These are phyloP conservation scores for Pyrenula aspistea DNA, from an alignment of 495 filamentous ascomycete genomes.

Conservation along the genomic window DNA sequence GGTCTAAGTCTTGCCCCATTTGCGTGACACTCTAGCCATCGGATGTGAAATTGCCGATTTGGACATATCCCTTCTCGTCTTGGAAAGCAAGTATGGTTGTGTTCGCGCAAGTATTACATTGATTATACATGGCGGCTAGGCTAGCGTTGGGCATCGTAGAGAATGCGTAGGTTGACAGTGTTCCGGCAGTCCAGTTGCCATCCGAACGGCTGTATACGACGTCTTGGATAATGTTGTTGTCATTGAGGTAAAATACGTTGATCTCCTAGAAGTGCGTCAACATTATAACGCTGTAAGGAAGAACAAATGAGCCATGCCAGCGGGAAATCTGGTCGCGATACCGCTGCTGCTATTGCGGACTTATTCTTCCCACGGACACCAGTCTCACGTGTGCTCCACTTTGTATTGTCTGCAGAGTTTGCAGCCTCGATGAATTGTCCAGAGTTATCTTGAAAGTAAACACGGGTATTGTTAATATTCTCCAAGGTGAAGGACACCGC, in stretches of 20 bases:
- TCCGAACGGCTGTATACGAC: slow-evolving; percentile 6
- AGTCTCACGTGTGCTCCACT: slow-evolving; percentile 6
- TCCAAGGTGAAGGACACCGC: slow-evolving; percentile 9
- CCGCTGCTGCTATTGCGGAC: slow-evolving; percentile 13
- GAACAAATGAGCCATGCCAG: slow-evolving; percentile 2
- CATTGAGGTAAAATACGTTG: slow-evolving; percentile 13
- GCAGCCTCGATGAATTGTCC: slow-evolving; percentile 13
- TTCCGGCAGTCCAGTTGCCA: slow-evolving; percentile 6
- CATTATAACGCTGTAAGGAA: neutral
- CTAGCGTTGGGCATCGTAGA: slow-evolving; percentile 8
- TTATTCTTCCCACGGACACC: slow-evolving; percentile 9
- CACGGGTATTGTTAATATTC: slow-evolving; percentile 8
- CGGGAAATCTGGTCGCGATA: slow-evolving; percentile 9
- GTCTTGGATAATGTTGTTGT: slow-evolving; percentile 12
- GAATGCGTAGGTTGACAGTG: slow-evolving; percentile 7
- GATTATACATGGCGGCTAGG: slow-evolving; percentile 13
- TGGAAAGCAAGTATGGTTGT: slow-evolving; percentile 12
- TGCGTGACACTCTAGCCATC: slow-evolving; percentile 11
- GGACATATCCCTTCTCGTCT: slow-evolving; percentile 11
- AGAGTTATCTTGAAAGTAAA: slow-evolving; percentile 12
- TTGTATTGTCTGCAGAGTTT: slow-evolving; percentile 3
- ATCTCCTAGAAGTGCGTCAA: slow-evolving; percentile 6
- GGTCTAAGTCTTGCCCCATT: slow-evolving; percentile 7
- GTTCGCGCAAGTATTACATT: slow-evolving; percentile 10
- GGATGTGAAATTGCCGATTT: slow-evolving; percentile 12